A percentile compares a stretch with the other conserved stretches of the same genome.
Conservation (phyloP, 169 alveolate species). For the Prorocentrum cordatum region DNA sequence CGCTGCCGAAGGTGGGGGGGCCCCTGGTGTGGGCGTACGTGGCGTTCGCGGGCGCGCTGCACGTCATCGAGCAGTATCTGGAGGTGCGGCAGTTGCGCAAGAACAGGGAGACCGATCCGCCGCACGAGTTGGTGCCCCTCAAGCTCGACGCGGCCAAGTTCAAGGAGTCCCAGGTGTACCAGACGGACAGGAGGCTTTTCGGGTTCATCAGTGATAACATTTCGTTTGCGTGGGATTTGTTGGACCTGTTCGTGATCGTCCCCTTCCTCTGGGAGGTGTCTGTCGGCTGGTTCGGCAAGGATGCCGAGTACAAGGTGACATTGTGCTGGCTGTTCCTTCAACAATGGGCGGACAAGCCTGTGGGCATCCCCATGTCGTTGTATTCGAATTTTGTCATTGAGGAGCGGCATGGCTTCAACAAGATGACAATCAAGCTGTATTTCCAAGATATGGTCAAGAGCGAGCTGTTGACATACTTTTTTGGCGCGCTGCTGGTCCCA, state of each 20-base stretch:
- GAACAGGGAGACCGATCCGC: constrained; percentile 25
- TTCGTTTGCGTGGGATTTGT: no score
- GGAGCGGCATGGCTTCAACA: constrained; percentile 62
- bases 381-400: constrained; percentile 45
- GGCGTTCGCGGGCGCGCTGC: constrained; percentile 15
- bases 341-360: constrained; percentile 60
- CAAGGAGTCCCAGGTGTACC: constrained; percentile 41
- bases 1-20: no score
- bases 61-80: constrained; percentile 21
- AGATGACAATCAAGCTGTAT: constrained; percentile 53
- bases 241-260: no score
- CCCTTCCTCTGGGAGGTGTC: background rate
- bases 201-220: constrained; percentile 23
- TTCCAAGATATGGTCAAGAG: constrained; percentile 30
- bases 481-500: constrained; percentile 36
- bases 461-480: constrained; percentile 16
- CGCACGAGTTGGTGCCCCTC: constrained; percentile 16
- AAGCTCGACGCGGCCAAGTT: constrained; percentile 12
- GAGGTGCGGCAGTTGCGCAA: constrained; percentile 23
- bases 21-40: constrained; percentile 38
- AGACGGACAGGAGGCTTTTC: constrained; percentile 49
- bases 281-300: background rate
- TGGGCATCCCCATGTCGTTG: constrained; percentile 44
- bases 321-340: constrained; percentile 37
- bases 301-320: constrained; percentile 56